Evolutionary conservation across 176 grass and related monocot genomes (phyloP).

Genomic region (barley (Hordeum vulgare)): MorexV3_pseudomolecules_assembly NC_058522.1:394402701-394403200

Average conservation of each 20-base stretch:
- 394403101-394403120: neutral
- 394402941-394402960: neutral
- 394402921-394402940: neutral
- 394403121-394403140: neutral
- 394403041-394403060: neutral
- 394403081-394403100: neutral
- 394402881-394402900: neutral
- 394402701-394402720: neutral
- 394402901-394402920: neutral
- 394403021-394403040: neutral
- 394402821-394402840: neutral
- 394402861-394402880: neutral
- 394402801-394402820: neutral
- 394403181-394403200: constrained; percentile 79
- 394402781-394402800: neutral
- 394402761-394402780: neutral
- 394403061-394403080: neutral
- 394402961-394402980: neutral
- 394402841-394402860: neutral
- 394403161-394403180: constrained; percentile 74
- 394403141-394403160: constrained; percentile 10
- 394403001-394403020: constrained; percentile 1
- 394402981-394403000: neutral
- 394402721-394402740: neutral
- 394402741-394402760: neutral